Evolutionary conservation across 2,329 filamentous ascomycete genomes (phyloP), one percentile per base, ranked within the genome.

Genomic region (Penicillium sp.): DNA sequence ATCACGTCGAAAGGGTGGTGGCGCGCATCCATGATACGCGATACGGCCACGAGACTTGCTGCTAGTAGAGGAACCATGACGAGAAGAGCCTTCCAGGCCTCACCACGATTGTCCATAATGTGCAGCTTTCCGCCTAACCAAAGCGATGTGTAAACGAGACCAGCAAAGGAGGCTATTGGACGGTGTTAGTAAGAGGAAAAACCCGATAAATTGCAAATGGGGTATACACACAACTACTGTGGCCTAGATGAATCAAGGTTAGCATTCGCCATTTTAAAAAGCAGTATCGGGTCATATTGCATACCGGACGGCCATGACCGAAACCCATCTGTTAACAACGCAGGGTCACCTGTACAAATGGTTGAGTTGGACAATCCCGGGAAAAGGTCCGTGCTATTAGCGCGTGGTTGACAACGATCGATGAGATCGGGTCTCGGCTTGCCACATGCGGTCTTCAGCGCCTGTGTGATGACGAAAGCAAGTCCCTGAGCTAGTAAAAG

Each of bases 1-100:
- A 86, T 76, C 31, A 86, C 83, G 61, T 86, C 83, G 67, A 86
- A 85, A 0, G 83, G 82, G 63, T 86, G 83, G 57, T 86, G 83
- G 16, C 83, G 78, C 23, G 82, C 82, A 63, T 86, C 83, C 83
- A 85, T 85, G 55, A 85, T 85, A 44, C 83, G 79, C 15, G 80
- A 81, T 38, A 82, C 79, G 6, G 83, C 81, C 52, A 86, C 77
- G 41, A 85, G 75, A 11, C 78, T 76, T 19, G 83, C 83, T 23
- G 75, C 82, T 16, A 86, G 75, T 10, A 78, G 75, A 1, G 83
- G 83, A 5, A 81, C 71, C 58, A 84, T 72, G 39, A 84, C 78
- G 23, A 85, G 66, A 54, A 84, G 77, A 2, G 80, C 72, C 65
- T 84, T 84, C 83, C 83, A 86, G 16, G 83, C 81, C 66, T 85